phyloP scores from a whole-genome alignment of 192 early-diverging fungal species.

The Rhizophagus sp. region DNA sequence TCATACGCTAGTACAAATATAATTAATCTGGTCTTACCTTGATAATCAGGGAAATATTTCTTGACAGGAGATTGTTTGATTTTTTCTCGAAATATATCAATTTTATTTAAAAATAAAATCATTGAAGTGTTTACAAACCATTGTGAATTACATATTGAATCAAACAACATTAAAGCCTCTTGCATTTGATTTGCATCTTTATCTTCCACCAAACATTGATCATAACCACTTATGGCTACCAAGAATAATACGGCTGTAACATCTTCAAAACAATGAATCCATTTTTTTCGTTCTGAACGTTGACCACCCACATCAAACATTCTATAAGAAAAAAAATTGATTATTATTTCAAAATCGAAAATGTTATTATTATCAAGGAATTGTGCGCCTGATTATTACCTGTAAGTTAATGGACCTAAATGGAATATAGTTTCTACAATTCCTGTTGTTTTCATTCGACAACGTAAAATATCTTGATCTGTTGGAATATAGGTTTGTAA shows the following conservation, averaged over 20 bases:
- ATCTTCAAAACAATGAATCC: conserved; percentile 99
- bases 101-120: conserved; percentile 98
- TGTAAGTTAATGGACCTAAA: conserved; percentile 87
- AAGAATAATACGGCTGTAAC: conserved; percentile 95
- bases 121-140: conserved; percentile 98
- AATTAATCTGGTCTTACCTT: conserved; percentile 24
- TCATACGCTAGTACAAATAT: too few relatives aligned
- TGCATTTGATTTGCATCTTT: conserved; percentile 96
- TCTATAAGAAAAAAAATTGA: conserved; percentile 40
- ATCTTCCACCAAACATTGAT: conserved; percentile 94
- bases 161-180: conserved; percentile 94
- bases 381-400: not conserved
- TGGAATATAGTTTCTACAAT: conserved; percentile 94
- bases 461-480: conserved; percentile 95
- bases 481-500: conserved; percentile 79
- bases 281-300: conserved; percentile 97
- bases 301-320: conserved; percentile 99
- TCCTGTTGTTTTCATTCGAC: conserved; percentile 95
- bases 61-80: conserved; percentile 78
- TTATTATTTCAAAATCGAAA: not conserved
- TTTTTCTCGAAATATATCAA: conserved; percentile 94
- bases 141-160: conserved; percentile 95
- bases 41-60: conserved; percentile 91
- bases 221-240: conserved; percentile 94
- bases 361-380: not conserved